phyloP scores from a whole-genome alignment of 495 filamentous ascomycete genomes.

The Xylaria cubensis region DNA sequence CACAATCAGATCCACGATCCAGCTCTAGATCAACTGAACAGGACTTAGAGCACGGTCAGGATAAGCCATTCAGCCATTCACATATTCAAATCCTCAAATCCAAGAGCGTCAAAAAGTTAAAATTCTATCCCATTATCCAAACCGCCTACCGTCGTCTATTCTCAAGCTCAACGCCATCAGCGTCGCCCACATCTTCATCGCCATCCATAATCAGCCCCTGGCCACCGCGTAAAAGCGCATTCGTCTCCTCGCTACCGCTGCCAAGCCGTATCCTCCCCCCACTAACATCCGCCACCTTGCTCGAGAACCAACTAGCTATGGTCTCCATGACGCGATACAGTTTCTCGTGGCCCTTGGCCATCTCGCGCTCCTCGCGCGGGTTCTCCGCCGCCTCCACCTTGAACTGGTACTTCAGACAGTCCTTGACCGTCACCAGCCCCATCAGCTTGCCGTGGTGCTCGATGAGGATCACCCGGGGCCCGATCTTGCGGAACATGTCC shows the following conservation, averaged over 20 bases:
- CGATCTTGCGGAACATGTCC: slow-evolving; percentile 99
- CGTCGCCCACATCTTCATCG: slow-evolving; percentile 63
- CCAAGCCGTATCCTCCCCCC: slow-evolving; percentile 58
- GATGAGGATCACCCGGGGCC: slow-evolving; percentile 90
- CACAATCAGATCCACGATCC: too few relatives aligned
- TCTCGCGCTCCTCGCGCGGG: slow-evolving; percentile 59
- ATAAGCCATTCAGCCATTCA: too few relatives aligned
- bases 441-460: slow-evolving; percentile 84
- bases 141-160: slow-evolving; percentile 33
- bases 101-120: neutral
- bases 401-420: slow-evolving; percentile 97
- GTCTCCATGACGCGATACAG: slow-evolving; percentile 71
- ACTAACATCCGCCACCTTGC: slow-evolving; percentile 53
- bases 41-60: too few relatives aligned
- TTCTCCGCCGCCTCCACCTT: slow-evolving; percentile 92
- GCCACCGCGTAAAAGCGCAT: slow-evolving; percentile 32
- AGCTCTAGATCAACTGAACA: too few relatives aligned
- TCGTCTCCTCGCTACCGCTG: slow-evolving; percentile 28
- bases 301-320: slow-evolving; percentile 62
- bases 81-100: too few relatives aligned
- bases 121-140: neutral
- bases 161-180: slow-evolving; percentile 68
- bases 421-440: slow-evolving; percentile 94
- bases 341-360: slow-evolving; percentile 64
- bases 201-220: slow-evolving; percentile 65